Conservation (phyloP, 495 filamentous ascomycete species). For the Penicillium malachiteum region DNA sequence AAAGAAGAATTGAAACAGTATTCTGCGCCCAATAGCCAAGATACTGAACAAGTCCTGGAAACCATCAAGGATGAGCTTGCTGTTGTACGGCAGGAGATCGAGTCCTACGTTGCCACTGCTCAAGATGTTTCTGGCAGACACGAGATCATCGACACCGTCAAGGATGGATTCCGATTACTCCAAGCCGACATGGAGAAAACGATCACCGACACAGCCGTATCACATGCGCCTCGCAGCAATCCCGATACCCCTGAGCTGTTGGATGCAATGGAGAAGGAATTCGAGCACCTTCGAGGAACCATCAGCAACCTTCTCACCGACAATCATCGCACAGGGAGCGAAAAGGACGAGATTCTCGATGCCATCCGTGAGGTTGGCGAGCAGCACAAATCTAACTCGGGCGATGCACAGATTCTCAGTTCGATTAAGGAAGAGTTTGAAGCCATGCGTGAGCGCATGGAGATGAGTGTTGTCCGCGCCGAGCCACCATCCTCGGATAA, state of each 20-base stretch:
- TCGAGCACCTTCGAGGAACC: slow-evolving; percentile 66
- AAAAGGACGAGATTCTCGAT: slow-evolving; percentile 62
- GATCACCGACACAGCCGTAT: slow-evolving; percentile 45
- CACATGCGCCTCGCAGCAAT: slow-evolving; percentile 34
- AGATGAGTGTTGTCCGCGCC: slow-evolving; percentile 38
- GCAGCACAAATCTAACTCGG: slow-evolving; percentile 16
- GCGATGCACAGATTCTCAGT: slow-evolving; percentile 32
- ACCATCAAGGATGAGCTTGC: slow-evolving; percentile 84
- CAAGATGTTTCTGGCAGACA: slow-evolving; percentile 67
- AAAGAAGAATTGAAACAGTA: slow-evolving; percentile 73
- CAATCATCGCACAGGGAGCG: slow-evolving; percentile 46
- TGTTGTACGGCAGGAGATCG: slow-evolving; percentile 73
- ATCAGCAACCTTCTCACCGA: slow-evolving; percentile 68
- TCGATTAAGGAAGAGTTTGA: slow-evolving; percentile 73
- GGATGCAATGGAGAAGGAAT: slow-evolving; percentile 70
- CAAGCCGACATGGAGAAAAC: slow-evolving; percentile 68
- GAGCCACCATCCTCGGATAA: slow-evolving; percentile 23
- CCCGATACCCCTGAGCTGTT: slow-evolving; percentile 56
- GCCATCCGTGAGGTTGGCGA: slow-evolving; percentile 55
- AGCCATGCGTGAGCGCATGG: slow-evolving; percentile 61
- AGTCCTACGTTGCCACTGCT: slow-evolving; percentile 71
- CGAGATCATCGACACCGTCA: slow-evolving; percentile 74
- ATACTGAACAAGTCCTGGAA: slow-evolving; percentile 80
- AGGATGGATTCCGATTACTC: slow-evolving; percentile 68
- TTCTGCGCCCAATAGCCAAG: slow-evolving; percentile 67